A percentile compares a stretch with the other conserved stretches of the same genome.
These are phyloP conservation scores for Fusarium decemcellulare DNA, from an alignment of 2,329 filamentous ascomycete species.

Conservation along the genomic window DNA sequence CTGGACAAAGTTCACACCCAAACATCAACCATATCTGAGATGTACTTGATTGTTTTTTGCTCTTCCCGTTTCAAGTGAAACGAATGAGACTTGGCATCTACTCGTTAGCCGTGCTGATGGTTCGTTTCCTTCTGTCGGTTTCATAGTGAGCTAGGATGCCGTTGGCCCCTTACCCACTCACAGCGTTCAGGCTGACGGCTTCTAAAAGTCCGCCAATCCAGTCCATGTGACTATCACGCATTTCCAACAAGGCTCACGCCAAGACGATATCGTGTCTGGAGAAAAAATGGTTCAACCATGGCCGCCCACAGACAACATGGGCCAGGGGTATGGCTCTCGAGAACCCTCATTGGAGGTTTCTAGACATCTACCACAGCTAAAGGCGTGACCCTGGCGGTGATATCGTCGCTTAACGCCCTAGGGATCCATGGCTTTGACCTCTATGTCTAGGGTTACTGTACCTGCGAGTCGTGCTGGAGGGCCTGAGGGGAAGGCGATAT, in stretches of 20 bases:
- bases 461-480: not conserved
- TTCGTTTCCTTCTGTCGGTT: constrained; percentile 21
- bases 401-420: not conserved
- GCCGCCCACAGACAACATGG: constrained; percentile 1
- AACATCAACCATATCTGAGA: not conserved
- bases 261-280: constrained; percentile 14
- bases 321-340: not conserved
- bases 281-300: constrained; percentile 8
- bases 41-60: not conserved
- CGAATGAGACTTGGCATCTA: constrained; percentile 2
- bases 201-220: constrained; percentile 33
- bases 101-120: not conserved
- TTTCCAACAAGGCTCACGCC: constrained; percentile 24
- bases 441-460: constrained; percentile 6
- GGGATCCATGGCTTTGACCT: constrained; percentile 1
- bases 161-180: constrained; percentile 14
- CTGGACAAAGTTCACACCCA: not conserved
- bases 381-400: not conserved
- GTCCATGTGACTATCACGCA: constrained; percentile 11
- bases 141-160: constrained; percentile 19
- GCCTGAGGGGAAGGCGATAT: not conserved
- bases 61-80: constrained; percentile 24
- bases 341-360: constrained; percentile 22
- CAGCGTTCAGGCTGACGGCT: constrained; percentile 6
- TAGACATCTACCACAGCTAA: not conserved